phyloP scores from a whole-genome alignment of 2,329 filamentous ascomycete genomes.

The Magnaporthiopsis incrustans region DNA sequence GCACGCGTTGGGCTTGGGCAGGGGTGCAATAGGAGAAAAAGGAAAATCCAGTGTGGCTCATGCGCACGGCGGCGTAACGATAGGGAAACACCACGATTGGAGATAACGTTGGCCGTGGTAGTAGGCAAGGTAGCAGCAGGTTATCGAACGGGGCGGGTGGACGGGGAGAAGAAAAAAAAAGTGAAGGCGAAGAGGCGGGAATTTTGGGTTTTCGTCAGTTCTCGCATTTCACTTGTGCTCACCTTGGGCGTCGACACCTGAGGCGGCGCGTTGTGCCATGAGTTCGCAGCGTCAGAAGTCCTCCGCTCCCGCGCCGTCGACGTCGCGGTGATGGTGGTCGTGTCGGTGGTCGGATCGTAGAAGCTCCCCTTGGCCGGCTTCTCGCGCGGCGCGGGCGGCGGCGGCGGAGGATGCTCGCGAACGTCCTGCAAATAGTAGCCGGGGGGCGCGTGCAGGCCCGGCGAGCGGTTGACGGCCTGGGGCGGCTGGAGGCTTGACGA shows the following conservation, averaged over 20 bases:
- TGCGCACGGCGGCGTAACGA: neutral
- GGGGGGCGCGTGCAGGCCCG: conserved; percentile 15
- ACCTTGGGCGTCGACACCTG: conserved; percentile 39
- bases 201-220: conserved; percentile 10
- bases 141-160: conserved; percentile 10
- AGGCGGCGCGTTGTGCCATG: conserved; percentile 37
- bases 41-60: conserved; percentile 11
- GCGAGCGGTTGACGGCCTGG: conserved; percentile 11
- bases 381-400: conserved; percentile 10
- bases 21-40: conserved; percentile 8
- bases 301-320: conserved; percentile 35
- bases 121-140: conserved; percentile 11
- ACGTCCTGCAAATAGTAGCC: conserved; percentile 9
- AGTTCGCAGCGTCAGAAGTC: conserved; percentile 31
- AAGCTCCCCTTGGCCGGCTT: conserved; percentile 29
- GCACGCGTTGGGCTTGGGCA: neutral
- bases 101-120: conserved; percentile 2
- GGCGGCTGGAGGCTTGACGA: conserved; percentile 21
- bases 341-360: conserved; percentile 47
- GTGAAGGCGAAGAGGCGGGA: conserved; percentile 5
- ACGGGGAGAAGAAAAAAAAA: conserved; percentile 12
- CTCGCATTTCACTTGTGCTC: conserved; percentile 18
- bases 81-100: neutral
- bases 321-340: conserved; percentile 34
- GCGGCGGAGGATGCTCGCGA: conserved; percentile 7